Evolutionary conservation across 2,329 filamentous ascomycete genomes (phyloP).

Genomic region (Dothideomycetes sp.): DNA sequence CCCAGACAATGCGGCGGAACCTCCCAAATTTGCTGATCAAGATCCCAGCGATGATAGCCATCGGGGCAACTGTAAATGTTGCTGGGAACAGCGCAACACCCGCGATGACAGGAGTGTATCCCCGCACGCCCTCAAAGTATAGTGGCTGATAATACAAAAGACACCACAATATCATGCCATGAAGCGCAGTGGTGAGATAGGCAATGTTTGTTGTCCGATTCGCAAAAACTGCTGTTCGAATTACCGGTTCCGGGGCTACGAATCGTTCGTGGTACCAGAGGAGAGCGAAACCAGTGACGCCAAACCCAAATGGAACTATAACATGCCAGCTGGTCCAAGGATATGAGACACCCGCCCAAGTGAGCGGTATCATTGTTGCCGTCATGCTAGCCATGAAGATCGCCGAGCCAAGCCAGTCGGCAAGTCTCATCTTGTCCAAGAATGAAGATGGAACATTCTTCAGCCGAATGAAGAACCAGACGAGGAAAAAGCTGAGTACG

Average conservation of each 20-base stretch:
- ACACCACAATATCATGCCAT: constrained; percentile 21
- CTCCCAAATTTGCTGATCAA: constrained; percentile 18
- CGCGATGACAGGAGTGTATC: constrained; percentile 24
- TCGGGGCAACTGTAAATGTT: constrained; percentile 14
- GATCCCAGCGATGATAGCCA: constrained; percentile 13
- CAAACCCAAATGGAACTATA: constrained; percentile 34
- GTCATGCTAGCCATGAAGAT: constrained; percentile 30
- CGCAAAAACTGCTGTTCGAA: constrained; percentile 23
- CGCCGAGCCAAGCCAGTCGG: constrained; percentile 36
- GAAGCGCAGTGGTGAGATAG: constrained; percentile 26
- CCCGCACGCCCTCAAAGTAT: constrained; percentile 31
- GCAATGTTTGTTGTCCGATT: constrained; percentile 10
- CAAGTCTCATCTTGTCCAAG: constrained; percentile 13
- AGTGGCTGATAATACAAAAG: constrained; percentile 30
- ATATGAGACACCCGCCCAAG: constrained; percentile 31
- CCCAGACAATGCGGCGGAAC: constrained; percentile 45
- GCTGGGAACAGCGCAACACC: constrained; percentile 29
- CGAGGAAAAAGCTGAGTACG: constrained; percentile 16
- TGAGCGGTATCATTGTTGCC: constrained; percentile 33
- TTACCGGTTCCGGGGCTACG: constrained; percentile 21
- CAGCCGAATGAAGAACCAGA: constrained; percentile 28
- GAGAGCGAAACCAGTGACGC: constrained; percentile 26
- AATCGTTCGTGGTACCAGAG: constrained; percentile 29
- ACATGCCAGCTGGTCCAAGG: constrained; percentile 31
- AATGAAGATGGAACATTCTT: constrained; percentile 15